Evolutionary conservation across 108 stramenopile species (phyloP), one percentile per base, ranked within the genome.

Genomic region (Chaetoceros muelleri): DNA sequence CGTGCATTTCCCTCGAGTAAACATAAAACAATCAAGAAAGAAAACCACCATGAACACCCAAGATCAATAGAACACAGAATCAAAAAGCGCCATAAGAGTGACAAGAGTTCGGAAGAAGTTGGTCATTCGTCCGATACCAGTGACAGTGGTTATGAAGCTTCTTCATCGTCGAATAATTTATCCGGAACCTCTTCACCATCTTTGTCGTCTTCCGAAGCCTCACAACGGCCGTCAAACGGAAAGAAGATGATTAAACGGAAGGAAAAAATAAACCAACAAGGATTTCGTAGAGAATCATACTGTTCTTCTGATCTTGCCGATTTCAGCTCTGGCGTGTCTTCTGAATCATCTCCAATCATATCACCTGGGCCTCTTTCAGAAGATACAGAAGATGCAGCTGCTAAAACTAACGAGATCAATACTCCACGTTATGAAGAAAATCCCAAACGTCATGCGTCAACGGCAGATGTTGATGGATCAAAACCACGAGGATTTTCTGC

Each of bases 241-340:
- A 44, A 51, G 17, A 64, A 65, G 44, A 58, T 64, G 7, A 60
- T 58, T 22, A 55, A 60, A 60, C 54, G 52, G n/a, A n/a, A n/a
- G n/a, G n/a, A n/a, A n/a, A n/a, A n/a, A n/a, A n/a, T n/a, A n/a
- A n/a, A n/a, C n/a, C n/a, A n/a, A n/a, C n/a, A n/a, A n/a, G n/a
- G n/a, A n/a, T n/a, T n/a, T n/a, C n/a, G n/a, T n/a, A n/a, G n/a
- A n/a, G n/a, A n/a, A n/a, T n/a, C n/a, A n/a, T n/a, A n/a, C n/a
- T 71, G 65, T 17, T 71, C 70, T 27, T 71, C 70, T 19, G 70
- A 61, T 1, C 50, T 71, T 20, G 70, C 70, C 18, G 70, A 71
- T 49, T 71, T 71, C 29, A 71, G 70, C 60, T 71, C 70, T n/a
- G 65, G 52, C 2, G 53, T 71, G 45, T 55, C 48, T 46, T 30